Percentiles rank a stretch among this genome's conserved stretches.
Evolutionary conservation across 768 basidiomycete species (phyloP).

Genomic region (Naematelia encephala): DNA sequence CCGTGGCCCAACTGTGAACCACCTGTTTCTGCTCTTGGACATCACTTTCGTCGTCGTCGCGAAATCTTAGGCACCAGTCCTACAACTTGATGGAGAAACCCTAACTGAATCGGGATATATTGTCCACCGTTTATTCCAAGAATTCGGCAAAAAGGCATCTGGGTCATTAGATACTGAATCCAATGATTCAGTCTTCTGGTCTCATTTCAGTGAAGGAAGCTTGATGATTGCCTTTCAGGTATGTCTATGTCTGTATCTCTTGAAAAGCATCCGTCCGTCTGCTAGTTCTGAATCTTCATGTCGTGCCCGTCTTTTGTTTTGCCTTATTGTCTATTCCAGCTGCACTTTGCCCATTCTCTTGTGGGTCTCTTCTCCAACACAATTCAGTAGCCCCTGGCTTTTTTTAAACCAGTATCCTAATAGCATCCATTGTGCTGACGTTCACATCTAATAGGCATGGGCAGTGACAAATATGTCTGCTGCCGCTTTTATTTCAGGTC

Average conservation of each 20-base stretch:
- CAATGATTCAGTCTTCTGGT: constrained; percentile 33
- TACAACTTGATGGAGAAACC: constrained; percentile 26
- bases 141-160: neutral
- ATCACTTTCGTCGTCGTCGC: too few relatives aligned
- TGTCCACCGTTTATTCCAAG: constrained; percentile 24
- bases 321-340: neutral
- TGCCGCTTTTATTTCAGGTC: neutral
- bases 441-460: neutral
- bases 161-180: constrained; percentile 3
- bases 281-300: too few relatives aligned
- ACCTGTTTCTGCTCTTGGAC: too few relatives aligned
- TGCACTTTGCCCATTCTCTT: too few relatives aligned
- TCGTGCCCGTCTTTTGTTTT: neutral
- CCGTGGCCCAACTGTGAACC: neutral
- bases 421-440: neutral
- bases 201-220: constrained; percentile 41
- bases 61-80: constrained; percentile 35
- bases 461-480: neutral
- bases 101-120: constrained; percentile 40
- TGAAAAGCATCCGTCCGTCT: constrained; percentile 8
- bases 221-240: constrained; percentile 42
- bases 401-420: too few relatives aligned
- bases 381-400: too few relatives aligned
- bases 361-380: too few relatives aligned
- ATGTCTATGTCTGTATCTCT: constrained; percentile 9